Evolutionary conservation across 768 basidiomycete species (phyloP), one percentile per base, ranked within the genome.

Genomic region (Pulveroboletus sp.): DNA sequence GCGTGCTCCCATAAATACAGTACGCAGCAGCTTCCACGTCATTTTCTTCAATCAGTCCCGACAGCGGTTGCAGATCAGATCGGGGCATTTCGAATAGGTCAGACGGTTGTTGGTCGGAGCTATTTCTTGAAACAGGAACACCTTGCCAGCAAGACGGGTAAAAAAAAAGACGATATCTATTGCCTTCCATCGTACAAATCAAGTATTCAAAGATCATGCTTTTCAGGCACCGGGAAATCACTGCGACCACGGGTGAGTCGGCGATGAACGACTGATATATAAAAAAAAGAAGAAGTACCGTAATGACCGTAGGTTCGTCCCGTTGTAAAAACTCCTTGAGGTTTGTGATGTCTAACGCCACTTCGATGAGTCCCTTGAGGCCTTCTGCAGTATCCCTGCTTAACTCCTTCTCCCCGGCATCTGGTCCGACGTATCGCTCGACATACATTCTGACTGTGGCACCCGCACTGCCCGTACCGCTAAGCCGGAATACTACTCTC

Each of bases 381-480:
- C 96, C 96, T 57, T 93, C 88, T 39, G 88, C 86, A 17, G 96
- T 85, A 52, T 87, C 79, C 67, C 82, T 81, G 54, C 73, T 73
- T 50, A 89, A 75, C 67, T 86, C 89, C 57, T 76, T 77, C 33
- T 80, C 74, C 46, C 91, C 85, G 39, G 80, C 83, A 21, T 80
- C 75, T 14, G 83, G 70, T 50, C 83, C 79, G 36, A 93, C 81
- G 63, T 94, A 95, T 65, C 93, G 82, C 73, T 99, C 96, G 41
- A 95, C 85, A 65, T 99, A 99, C 80, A 97, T 77, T 55, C 96
- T 77, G 46, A 98, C 93, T 11, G 96, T 99, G 21, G 96, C 96
- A 39, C 96, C 96, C 45, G 90, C 85, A 56, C 89, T 93, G 14
- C 96, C 96, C 1, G 96, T 99, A 50, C 96, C 96, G 54, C 90